Percentiles rank a stretch among this genome's conserved stretches.
These are phyloP conservation scores for Solanum hybrid DNA, from an alignment of 305 asterid species.

Conservation along the genomic window DNA sequence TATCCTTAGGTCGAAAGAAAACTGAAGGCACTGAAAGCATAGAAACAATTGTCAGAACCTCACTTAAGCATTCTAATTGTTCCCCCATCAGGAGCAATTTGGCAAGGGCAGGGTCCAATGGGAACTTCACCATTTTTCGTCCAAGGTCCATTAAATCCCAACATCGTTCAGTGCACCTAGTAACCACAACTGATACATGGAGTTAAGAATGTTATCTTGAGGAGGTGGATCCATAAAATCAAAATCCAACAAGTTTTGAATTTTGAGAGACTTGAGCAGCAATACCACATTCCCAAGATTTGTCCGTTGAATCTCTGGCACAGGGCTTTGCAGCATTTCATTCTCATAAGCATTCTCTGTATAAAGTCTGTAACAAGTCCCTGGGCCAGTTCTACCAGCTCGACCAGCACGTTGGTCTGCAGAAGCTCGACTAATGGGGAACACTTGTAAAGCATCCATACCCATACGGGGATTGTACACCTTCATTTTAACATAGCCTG, in stretches of 20 bases:
- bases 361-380: slow-evolving; percentile 83
- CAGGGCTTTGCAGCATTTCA: slow-evolving; percentile 81
- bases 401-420: slow-evolving; percentile 98
- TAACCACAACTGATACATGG: slow-evolving; percentile 94
- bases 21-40: slow-evolving; percentile 93
- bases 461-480: slow-evolving; percentile 96
- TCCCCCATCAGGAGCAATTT: slow-evolving; percentile 85
- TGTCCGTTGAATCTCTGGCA: slow-evolving; percentile 88
- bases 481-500: slow-evolving; percentile 80
- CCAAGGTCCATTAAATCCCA: slow-evolving; percentile 61
- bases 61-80: slow-evolving; percentile 56
- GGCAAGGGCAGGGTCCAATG: slow-evolving; percentile 86
- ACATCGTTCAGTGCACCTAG: slow-evolving; percentile 77
- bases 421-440: slow-evolving; percentile 87
- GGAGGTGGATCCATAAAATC: slow-evolving; percentile 98
- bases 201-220: slow-evolving; percentile 65
- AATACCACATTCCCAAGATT: slow-evolving; percentile 84
- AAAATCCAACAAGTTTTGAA: slow-evolving; percentile 70
- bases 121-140: slow-evolving; percentile 91
- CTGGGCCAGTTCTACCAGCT: slow-evolving; percentile 98
- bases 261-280: slow-evolving; percentile 71
- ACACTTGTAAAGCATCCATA: slow-evolving; percentile 96
- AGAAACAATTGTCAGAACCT: slow-evolving; percentile 80
- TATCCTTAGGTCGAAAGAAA: slow-evolving; percentile 79
- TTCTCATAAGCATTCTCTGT: slow-evolving; percentile 69